Base-by-base conservation (phyloP, 2,329 filamentous ascomycete genomes). In the Cladobotryum protrusum region DNA sequence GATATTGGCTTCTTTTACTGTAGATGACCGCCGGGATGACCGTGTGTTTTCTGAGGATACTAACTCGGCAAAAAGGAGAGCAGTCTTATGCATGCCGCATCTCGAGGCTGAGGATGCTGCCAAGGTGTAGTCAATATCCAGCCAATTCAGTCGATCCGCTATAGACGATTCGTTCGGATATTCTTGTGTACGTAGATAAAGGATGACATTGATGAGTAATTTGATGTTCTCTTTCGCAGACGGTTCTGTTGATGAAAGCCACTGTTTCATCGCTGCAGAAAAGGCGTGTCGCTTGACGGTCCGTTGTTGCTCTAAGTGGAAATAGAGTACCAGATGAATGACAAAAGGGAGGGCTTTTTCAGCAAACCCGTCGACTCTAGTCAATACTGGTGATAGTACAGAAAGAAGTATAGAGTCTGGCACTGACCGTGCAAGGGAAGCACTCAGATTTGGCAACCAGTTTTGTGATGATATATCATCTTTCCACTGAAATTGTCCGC, bases 71-170 rank as follows among this genome's bases (percentile, higher is more conserved):
- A 97, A 87, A 7, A 96, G 69, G 1, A 99, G 73, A 3, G 92
- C 89, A 5, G 87, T 87, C 63, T 93, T 93, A 63, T 86, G 86
- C 85, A 97, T 89, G 14, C 85, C 83, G 62, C 92, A 96, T 50
- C 73, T 72, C 11, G 82, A 79, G 5, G 91, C 91, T 35, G 89
- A 87, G 20, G 76, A 70, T 1, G 90, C 83, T 19, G 86, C 85
- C 52, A 78, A 70, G 2, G 82, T 66, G 56, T 86, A 86, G 63
- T 97, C 86, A 20, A 97, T 72, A 20, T 95, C 86, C 15, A 99
- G 77, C 95, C 95, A 99, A 45, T 80, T 76, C 45, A 84, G 75
- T 50, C 93, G 81, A 57, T 96, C 88, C 7, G 84, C 84, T 56
- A 87, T 85, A 0, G 89, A 95, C 0, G 72, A 71, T 65, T 99